Conservation (phyloP, 768 basidiomycete species). For the Boletus tomentosulus region DNA sequence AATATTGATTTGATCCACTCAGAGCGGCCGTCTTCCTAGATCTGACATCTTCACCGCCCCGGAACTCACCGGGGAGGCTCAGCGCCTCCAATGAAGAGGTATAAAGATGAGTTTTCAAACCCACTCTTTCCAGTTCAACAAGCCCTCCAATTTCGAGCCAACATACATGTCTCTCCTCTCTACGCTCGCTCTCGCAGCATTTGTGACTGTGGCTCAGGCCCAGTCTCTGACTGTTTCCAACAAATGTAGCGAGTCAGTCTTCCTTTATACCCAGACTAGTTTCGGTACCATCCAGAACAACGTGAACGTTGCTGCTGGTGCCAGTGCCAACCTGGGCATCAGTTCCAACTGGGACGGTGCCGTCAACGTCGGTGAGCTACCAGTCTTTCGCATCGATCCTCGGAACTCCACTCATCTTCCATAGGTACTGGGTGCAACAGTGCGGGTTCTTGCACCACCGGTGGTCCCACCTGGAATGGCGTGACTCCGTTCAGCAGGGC, state of each 20-base stretch:
- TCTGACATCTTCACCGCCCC: not conserved
- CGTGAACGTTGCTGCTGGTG: conserved; percentile 21
- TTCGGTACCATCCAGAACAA: conserved; percentile 26
- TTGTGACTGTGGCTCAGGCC: conserved; percentile 21
- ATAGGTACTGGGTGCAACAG: conserved; percentile 28
- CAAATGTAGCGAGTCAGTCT: conserved; percentile 23
- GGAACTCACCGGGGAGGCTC: no score
- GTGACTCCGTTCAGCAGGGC: conserved; percentile 31
- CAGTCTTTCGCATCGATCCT: not conserved
- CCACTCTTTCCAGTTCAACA: conserved; percentile 1
- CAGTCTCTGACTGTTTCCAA: conserved; percentile 21
- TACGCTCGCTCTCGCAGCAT: conserved; percentile 15
- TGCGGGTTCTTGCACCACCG: conserved; percentile 25
- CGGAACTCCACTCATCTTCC: conserved; percentile 3
- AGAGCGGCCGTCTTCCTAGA: no score
- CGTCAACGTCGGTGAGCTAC: conserved; percentile 25
- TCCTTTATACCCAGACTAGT: conserved; percentile 30
- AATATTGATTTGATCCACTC: not conserved
- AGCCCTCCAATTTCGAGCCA: not conserved
- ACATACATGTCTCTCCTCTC: conserved; percentile 21
- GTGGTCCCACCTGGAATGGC: conserved; percentile 29
- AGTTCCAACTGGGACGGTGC: conserved; percentile 32
- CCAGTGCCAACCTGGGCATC: conserved; percentile 25
- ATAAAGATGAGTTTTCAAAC: conserved; percentile 10
- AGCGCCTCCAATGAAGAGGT: no score